phyloP scores from a whole-genome alignment of 164 flowering plant species.

The Brasenia schreberi region DNA sequence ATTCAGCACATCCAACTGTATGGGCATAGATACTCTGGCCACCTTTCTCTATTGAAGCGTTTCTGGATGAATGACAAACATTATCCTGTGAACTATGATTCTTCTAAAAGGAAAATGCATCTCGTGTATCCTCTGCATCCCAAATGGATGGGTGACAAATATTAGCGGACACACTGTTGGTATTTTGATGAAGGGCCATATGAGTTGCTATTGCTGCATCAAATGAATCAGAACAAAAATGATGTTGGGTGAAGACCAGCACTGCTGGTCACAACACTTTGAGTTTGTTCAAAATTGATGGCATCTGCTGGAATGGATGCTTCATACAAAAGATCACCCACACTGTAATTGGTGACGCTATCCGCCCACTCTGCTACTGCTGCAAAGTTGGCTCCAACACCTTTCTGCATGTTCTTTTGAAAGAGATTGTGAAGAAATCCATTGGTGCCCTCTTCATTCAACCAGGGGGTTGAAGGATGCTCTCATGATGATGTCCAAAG shows the following conservation, averaged over 20 bases:
- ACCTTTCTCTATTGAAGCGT: constrained; percentile 17
- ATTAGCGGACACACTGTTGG: constrained; percentile 16
- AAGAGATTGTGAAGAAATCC: constrained; percentile 1
- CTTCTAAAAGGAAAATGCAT: constrained; percentile 76
- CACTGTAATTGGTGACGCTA: constrained; percentile 75
- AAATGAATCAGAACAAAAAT: constrained; percentile 79
- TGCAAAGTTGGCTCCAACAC: constrained; percentile 30
- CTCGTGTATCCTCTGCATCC: too few relatives aligned
- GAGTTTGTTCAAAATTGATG: constrained; percentile 12
- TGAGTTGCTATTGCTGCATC: constrained; percentile 98
- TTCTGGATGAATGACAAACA: constrained; percentile 7
- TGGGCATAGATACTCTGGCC: constrained; percentile 11
- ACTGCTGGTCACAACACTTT: constrained; percentile 24
- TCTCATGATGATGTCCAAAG: constrained; percentile 1
- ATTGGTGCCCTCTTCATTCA: constrained; percentile 12
- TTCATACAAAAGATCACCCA: constrained; percentile 71
- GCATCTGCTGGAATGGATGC: constrained; percentile 25
- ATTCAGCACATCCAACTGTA: constrained; percentile 11
- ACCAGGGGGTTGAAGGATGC: constrained; percentile 14
- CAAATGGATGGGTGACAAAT: constrained; percentile 45
- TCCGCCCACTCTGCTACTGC: constrained; percentile 95
- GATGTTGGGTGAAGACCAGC: constrained; percentile 42
- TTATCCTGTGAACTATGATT: constrained; percentile 11
- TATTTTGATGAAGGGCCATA: constrained; percentile 35
- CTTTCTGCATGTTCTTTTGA: constrained; percentile 8